Conservation (phyloP, 2,329 filamentous ascomycete species). For the Graphium sp. region DNA sequence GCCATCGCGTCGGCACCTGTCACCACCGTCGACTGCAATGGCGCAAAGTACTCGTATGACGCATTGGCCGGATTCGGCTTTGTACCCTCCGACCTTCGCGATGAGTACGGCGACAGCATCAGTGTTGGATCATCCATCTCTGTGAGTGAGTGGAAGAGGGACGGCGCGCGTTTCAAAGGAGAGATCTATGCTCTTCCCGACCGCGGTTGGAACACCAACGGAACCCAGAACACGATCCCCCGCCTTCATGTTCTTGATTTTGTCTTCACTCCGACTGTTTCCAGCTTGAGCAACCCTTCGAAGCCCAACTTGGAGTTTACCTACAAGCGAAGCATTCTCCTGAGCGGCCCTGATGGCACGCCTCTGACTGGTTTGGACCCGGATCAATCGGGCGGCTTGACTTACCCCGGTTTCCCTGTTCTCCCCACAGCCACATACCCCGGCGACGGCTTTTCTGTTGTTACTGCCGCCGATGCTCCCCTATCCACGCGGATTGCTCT, state of each 20-base stretch:
- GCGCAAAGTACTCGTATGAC: constrained; percentile 46
- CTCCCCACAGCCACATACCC: constrained; percentile 46
- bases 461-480: constrained; percentile 30
- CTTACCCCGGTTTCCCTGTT: constrained; percentile 40
- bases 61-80: constrained; percentile 51
- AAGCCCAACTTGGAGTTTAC: constrained; percentile 42
- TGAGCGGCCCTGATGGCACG: constrained; percentile 43
- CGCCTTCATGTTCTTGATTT: constrained; percentile 53
- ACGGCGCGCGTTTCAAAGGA: constrained; percentile 37
- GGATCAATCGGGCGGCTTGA: constrained; percentile 25
- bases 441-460: constrained; percentile 45
- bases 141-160: constrained; percentile 24
- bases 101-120: constrained; percentile 54
- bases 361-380: constrained; percentile 48
- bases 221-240: constrained; percentile 50
- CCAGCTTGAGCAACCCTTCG: constrained; percentile 35
- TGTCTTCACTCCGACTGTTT: constrained; percentile 34
- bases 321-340: constrained; percentile 48
- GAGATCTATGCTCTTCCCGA: constrained; percentile 49
- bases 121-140: constrained; percentile 49
- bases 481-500: constrained; percentile 43
- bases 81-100: constrained; percentile 36
- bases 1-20: no score
- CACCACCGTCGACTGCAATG: constrained; percentile 27
- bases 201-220: constrained; percentile 59